Evolutionary conservation across 352 stramenopile species (phyloP), one percentile per base, ranked within the genome.

Genomic region (Pythium vanterpoolii): DNA sequence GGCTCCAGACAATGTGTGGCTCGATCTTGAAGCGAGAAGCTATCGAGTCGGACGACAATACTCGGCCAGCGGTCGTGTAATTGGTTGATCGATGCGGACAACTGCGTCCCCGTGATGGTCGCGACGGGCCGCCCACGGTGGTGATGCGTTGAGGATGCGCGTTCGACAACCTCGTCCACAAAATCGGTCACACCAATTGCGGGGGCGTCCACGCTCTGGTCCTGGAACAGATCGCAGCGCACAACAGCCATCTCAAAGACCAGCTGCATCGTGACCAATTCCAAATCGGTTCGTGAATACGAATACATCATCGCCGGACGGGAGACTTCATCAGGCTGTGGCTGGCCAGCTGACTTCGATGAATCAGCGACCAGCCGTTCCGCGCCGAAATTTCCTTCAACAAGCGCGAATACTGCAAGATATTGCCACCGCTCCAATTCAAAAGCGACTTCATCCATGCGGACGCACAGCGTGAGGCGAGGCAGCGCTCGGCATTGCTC

Each of bases 321-420:
- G n/a, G n/a, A n/a, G n/a, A n/a, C n/a, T n/a, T n/a, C n/a, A n/a
- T n/a, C n/a, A n/a, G n/a, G n/a, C n/a, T 56, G 80, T 6, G 81
- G 85, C n/a, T 83, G 54, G 42, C 66, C 42, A 27, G 40, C 44
- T 31, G 24, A 23, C 3, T 26, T 34, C 9, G 40, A 36, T 27
- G 46, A n/a, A 24, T 33, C 40, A 38, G 39, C 42, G 6, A 58
- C 19, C 3, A 89, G 66, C 30, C 82, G 66, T 7, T 90, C 80
- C 2, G 79, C 85, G 13, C 81, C 77, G 56, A 94, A 89, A 62
- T 94, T 94, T 19, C 91, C 72, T 30, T 75, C 47, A 21, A 93
- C 52, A 0, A 94, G 44, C 4, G 67, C 75, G 5, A 94, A 67
- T n/a, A 88, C 70, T 24, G 77, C 75, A 33, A 91, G 46, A 55